Conservation (phyloP, 768 basidiomycete genomes). For the Tulasnella sp. region DNA sequence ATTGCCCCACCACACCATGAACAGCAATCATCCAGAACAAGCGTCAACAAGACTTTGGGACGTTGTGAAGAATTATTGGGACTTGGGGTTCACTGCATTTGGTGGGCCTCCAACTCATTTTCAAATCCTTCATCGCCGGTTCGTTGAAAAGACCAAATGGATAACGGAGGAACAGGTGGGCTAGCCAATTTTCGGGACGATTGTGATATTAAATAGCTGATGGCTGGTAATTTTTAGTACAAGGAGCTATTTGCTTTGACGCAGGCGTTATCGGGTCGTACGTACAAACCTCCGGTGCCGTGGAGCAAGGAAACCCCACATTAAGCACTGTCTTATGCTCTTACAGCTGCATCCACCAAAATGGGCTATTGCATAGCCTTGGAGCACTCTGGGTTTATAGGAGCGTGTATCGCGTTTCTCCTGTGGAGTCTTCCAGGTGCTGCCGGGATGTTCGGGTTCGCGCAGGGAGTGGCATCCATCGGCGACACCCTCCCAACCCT, state of each 20-base stretch:
- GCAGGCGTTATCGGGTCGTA: slow-evolving; percentile 44
- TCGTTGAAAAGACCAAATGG: slow-evolving; percentile 36
- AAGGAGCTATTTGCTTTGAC: slow-evolving; percentile 18
- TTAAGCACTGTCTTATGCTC: background rate
- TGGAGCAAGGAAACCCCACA: background rate
- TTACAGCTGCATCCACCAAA: background rate
- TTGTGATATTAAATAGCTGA: background rate
- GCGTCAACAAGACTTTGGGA: background rate
- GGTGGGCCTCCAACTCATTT: slow-evolving; percentile 52
- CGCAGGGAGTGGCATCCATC: slow-evolving; percentile 45
- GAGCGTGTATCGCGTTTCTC: slow-evolving; percentile 18
- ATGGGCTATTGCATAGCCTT: slow-evolving; percentile 12
- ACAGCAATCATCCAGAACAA: background rate
- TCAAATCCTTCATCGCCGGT: slow-evolving; percentile 43
- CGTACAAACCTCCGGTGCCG: background rate
- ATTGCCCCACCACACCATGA: background rate
- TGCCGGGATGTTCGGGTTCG: slow-evolving; percentile 46
- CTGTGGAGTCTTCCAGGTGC: slow-evolving; percentile 43
- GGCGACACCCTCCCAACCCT: slow-evolving; percentile 43
- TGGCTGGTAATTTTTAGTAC: background rate
- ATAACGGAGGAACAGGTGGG: slow-evolving; percentile 29
- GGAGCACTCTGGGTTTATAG: slow-evolving; percentile 14
- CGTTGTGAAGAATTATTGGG: slow-evolving; percentile 30
- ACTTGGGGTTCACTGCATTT: slow-evolving; percentile 47
- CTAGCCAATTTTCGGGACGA: background rate